A percentile compares a stretch with the other conserved stretches of the same genome.
Conservation (phyloP, 139 green algal species). For the Astrephomene gubernaculifera region DNA sequence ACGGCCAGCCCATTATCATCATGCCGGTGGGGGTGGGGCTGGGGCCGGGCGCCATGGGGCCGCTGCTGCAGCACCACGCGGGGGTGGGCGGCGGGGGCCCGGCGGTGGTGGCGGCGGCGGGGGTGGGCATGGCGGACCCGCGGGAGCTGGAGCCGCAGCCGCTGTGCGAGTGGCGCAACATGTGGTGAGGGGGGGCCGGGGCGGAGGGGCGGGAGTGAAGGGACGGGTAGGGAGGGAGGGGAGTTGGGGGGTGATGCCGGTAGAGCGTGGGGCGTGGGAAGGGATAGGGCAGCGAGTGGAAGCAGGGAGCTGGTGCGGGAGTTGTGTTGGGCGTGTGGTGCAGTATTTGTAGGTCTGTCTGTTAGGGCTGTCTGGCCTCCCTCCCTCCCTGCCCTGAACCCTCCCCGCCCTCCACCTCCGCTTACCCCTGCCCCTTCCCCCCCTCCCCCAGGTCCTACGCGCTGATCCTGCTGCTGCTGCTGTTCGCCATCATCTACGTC, state of each 20-base stretch:
- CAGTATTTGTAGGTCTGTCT: too few species aligned
- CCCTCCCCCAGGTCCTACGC: conserved; percentile 22
- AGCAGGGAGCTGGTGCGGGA: too few species aligned
- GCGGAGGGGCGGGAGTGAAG: not conserved
- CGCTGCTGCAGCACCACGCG: conserved; percentile 7
- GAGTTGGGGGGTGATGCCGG: not conserved
- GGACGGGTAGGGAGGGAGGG: not conserved
- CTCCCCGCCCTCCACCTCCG: not conserved
- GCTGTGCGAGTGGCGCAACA: conserved; percentile 48
- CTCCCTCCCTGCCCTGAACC: not conserved
- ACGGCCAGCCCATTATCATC: conserved; percentile 40
- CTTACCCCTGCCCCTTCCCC: not conserved
- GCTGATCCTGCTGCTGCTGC: conserved; percentile 38
- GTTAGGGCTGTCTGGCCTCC: not conserved
- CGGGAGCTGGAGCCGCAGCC: conserved; percentile 28
- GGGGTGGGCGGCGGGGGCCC: not conserved
- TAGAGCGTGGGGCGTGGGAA: too few species aligned
- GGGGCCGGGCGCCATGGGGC: not conserved
- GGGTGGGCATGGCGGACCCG: conserved; percentile 10
- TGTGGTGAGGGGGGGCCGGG: conserved; percentile 6
- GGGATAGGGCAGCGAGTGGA: too few species aligned
- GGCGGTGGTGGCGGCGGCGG: not conserved
- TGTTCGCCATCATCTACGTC: conserved; percentile 41
- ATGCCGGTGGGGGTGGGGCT: conserved; percentile 30
- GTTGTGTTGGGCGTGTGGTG: too few species aligned